Base-by-base conservation (phyloP, 768 basidiomycete species). In the Mycena metata region DNA sequence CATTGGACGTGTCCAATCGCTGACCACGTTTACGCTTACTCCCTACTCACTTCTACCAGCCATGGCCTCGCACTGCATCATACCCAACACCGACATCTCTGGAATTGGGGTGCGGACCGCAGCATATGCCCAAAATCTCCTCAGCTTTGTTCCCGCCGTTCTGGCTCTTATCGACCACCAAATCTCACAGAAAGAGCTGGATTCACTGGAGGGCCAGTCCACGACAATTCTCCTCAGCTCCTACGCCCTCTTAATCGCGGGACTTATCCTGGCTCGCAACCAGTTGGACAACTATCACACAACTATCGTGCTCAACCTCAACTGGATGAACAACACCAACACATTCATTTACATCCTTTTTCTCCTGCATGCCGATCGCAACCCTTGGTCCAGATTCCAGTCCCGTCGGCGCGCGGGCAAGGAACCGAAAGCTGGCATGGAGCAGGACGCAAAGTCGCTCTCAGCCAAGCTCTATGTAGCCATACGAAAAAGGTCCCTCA, bases 221-320 rank as follows among this genome's bases (percentile, higher is more conserved):
- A 26, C 13, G 23, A 50, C 49, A 23, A 50, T 50, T 15, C 49
- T 50, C 4, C 23, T 50, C 49, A 50, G 49, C 24, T 21, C 49
- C 19, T 50, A 21, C 13, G 49, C 49, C n/a, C 49, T 50, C 49
- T 50, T 50, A 13, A 50, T 50, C 9, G 49, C 49, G 21, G 49
- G 23, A 12, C 24, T 50, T 30, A 50, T 50, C 24, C 49, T 26
- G 23, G 49, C 49, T 13, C 49, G n/a, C 16, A 50, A 50, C 49
- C 49, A 50, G 24, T 26, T 50, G 49, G 49, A 50, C 49, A 50
- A 50, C 49, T 50, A 50, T 50, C 49, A n/a, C n/a, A n/a, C n/a
- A n/a, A n/a, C n/a, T n/a, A n/a, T n/a, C n/a, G n/a, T n/a, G n/a
- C n/a, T n/a, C n/a, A n/a, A n/a, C n/a, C n/a, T n/a, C n/a, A n/a